phyloP scores from a whole-genome alignment of 2,329 filamentous ascomycete genomes.

The Paramyrothecium sp. region DNA sequence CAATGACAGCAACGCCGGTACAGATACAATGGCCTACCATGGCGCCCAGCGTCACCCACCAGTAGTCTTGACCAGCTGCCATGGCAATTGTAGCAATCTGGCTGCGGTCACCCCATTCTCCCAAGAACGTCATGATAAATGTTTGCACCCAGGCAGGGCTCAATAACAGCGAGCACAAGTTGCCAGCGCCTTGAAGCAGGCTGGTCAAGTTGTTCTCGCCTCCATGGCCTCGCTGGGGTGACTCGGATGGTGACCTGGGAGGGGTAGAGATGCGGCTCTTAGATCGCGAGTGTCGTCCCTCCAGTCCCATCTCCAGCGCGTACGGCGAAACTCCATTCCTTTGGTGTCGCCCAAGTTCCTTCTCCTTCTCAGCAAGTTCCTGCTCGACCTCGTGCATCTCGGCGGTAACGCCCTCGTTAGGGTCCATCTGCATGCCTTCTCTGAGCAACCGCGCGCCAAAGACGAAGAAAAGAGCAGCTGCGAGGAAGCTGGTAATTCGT shows the following conservation, averaged over 20 bases:
- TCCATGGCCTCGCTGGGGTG: slow-evolving; percentile 61
- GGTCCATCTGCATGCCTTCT: slow-evolving; percentile 86
- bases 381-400: slow-evolving; percentile 97
- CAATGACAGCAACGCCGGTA: slow-evolving; percentile 87
- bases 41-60: slow-evolving; percentile 94
- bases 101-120: slow-evolving; percentile 96
- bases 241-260: slow-evolving; percentile 77
- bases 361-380: slow-evolving; percentile 92
- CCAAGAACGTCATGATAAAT: slow-evolving; percentile 97
- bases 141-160: slow-evolving; percentile 98
- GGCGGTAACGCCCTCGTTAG: slow-evolving; percentile 87
- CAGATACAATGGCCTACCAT: slow-evolving; percentile 84
- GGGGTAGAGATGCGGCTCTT: slow-evolving; percentile 77
- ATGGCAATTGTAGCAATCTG: slow-evolving; percentile 99
- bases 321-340: slow-evolving; percentile 70
- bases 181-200: slow-evolving; percentile 67
- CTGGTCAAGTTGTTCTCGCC: slow-evolving; percentile 35
- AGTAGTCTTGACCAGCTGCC: slow-evolving; percentile 97
- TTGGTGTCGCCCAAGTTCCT: slow-evolving; percentile 64
- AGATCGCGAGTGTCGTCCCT: slow-evolving; percentile 66
- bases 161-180: slow-evolving; percentile 82
- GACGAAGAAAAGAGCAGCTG: slow-evolving; percentile 80
- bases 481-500: slow-evolving; percentile 84
- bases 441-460: slow-evolving; percentile 83
- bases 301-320: slow-evolving; percentile 76